Base-by-base conservation (phyloP, 2,329 filamentous ascomycete genomes). In the Verticillium zaregamsianum region DNA sequence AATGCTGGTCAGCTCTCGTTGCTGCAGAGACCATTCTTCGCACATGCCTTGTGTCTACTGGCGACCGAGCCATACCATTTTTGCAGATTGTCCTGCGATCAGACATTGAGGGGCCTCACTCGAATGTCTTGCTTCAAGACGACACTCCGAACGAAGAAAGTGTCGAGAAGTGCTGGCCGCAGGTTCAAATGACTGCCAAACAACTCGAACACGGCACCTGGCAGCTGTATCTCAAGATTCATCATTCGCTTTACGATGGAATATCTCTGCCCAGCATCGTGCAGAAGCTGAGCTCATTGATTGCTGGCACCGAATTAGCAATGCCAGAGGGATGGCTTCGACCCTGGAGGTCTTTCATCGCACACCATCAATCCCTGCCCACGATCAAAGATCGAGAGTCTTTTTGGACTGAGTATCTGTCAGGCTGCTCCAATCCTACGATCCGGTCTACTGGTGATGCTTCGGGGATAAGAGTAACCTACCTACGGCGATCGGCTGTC, bases 161-260 rank as follows among this genome's bases (percentile, higher is more conserved):
- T 7, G 5, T 14, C 2, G 23, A 12, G 8, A 23, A 20, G 1
- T 49, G 52, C 35, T 62, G 56, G 59, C 62, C 57, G 3, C 52
- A 72, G 68, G 17, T 40, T 1, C 31, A 31, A 4, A 58, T 61
- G 12, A 3, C 9, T n/a, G 49, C 49, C 5, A 56, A 65, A 3
- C 62, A 66, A 1, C 59, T 66, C 3, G 61, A 65, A 0, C 45
- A 65, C 0, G 64, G 66, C 0, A 63, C 66, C 3, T 75, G 73
- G 67, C 49, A 65, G 0, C 60, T 87, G 4, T 75, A 82, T 2
- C 78, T 92, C 5, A 80, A 80, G 31, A 88, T 97, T 5, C 93
- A 97, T 65, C 93, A 98, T 72, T 90, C 91, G 0, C 79, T 97
- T 0, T 98, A 97, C 70, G 94, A 97, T 72, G 93, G 89, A 6